phyloP scores from a whole-genome alignment of 2,329 filamentous ascomycete species.

The Cadophora malorum region DNA sequence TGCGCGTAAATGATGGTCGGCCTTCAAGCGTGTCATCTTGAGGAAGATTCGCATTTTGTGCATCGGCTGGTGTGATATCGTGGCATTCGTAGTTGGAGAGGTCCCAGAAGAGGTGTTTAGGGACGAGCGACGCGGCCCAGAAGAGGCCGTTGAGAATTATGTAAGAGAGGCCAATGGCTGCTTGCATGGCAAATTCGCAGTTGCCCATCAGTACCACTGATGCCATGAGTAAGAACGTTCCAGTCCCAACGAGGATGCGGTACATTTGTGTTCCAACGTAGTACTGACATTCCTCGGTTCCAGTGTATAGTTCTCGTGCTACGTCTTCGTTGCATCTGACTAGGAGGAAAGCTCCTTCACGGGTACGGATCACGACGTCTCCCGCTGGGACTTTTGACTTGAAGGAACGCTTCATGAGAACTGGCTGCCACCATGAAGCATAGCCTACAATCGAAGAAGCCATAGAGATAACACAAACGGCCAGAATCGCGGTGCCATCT shows the following conservation, averaged over 20 bases:
- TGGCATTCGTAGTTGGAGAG: slow-evolving; percentile 56
- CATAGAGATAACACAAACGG: slow-evolving; percentile 58
- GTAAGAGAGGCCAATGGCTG: slow-evolving; percentile 63
- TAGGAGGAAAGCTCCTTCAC: slow-evolving; percentile 64
- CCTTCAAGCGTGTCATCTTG: slow-evolving; percentile 49
- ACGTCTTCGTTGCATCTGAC: slow-evolving; percentile 64
- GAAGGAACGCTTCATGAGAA: slow-evolving; percentile 58
- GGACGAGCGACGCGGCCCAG: slow-evolving; percentile 51
- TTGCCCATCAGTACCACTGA: slow-evolving; percentile 67
- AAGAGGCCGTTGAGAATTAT: slow-evolving; percentile 65
- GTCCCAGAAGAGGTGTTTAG: slow-evolving; percentile 61
- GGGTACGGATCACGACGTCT: slow-evolving; percentile 67
- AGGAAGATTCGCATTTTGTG: slow-evolving; percentile 47
- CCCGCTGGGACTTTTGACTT: slow-evolving; percentile 55
- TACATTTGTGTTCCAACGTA: slow-evolving; percentile 54
- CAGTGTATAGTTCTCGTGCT: slow-evolving; percentile 66
- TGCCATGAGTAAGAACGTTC: slow-evolving; percentile 66
- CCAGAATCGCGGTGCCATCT: slow-evolving; percentile 59
- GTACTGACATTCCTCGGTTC: slow-evolving; percentile 66
- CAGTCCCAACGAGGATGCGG: slow-evolving; percentile 60
- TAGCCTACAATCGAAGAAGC: slow-evolving; percentile 49
- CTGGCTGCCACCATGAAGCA: slow-evolving; percentile 63
- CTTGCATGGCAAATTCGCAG: slow-evolving; percentile 65
- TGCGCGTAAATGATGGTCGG: slow-evolving; percentile 58
- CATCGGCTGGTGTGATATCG: slow-evolving; percentile 52